Conservation (phyloP, 2,329 filamentous ascomycete species). For the Aureobasidium leucospermi region DNA sequence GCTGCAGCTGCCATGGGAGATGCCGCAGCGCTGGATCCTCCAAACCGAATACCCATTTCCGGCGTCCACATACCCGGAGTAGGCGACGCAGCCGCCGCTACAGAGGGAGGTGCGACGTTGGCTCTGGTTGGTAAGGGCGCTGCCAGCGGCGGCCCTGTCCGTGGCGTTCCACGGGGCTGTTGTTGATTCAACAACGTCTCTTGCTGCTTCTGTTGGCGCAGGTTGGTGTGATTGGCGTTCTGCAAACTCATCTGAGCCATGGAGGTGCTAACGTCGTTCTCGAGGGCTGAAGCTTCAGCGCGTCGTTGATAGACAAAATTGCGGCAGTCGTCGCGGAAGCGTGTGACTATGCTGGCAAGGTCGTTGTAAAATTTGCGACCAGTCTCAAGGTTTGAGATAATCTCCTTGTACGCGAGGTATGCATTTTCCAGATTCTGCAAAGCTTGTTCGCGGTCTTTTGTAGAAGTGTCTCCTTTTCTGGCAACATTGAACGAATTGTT, state of each 20-base stretch:
- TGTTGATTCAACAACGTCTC: slow-evolving; percentile 24
- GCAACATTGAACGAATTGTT: slow-evolving; percentile 73
- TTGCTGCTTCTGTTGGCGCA: slow-evolving; percentile 39
- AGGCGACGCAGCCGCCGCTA: slow-evolving; percentile 19
- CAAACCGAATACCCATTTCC: slow-evolving; percentile 74
- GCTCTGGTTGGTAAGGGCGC: slow-evolving; percentile 44
- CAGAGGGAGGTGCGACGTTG: slow-evolving; percentile 18
- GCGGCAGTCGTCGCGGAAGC: slow-evolving; percentile 73
- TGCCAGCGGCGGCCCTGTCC: slow-evolving; percentile 47
- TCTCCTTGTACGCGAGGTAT: slow-evolving; percentile 94
- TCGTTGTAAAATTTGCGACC: slow-evolving; percentile 97
- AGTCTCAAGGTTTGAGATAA: slow-evolving; percentile 82
- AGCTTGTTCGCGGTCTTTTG: slow-evolving; percentile 72
- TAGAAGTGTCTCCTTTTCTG: slow-evolving; percentile 58
- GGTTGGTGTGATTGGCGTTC: slow-evolving; percentile 33
- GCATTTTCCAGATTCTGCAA: slow-evolving; percentile 84
- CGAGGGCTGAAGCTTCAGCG: slow-evolving; percentile 70
- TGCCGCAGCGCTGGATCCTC: slow-evolving; percentile 30
- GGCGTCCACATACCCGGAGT: slow-evolving; percentile 65
- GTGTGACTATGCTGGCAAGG: slow-evolving; percentile 74
- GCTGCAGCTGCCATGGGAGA: background rate
- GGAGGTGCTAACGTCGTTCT: slow-evolving; percentile 57
- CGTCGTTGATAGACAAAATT: slow-evolving; percentile 74
- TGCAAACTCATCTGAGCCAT: slow-evolving; percentile 52
- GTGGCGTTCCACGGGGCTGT: slow-evolving; percentile 33